These are phyloP conservation scores for Corchorus capsularis DNA, from an alignment of 345 rosid species.

Conservation along the genomic window DNA sequence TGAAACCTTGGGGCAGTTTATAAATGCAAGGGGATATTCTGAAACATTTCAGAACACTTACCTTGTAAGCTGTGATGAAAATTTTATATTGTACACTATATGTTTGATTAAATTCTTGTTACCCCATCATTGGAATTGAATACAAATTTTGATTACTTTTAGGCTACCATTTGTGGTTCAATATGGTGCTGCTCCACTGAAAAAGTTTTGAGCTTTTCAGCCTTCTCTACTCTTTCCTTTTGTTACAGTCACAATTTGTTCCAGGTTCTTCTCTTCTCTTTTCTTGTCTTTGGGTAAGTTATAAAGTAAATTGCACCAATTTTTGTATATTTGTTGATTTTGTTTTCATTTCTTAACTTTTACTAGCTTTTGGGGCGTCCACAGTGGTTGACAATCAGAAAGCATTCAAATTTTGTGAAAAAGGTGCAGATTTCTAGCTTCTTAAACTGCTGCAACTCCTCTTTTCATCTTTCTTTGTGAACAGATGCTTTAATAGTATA, in stretches of 20 bases:
- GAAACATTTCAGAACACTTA: constrained; percentile 75
- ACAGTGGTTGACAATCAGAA: constrained; percentile 79
- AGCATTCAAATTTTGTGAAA: constrained; percentile 69
- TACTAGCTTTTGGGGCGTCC: constrained; percentile 78
- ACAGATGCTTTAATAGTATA: constrained; percentile 7
- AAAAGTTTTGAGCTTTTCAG: constrained; percentile 73
- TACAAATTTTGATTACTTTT: background rate
- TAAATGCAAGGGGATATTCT: constrained; percentile 67
- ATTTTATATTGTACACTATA: too few relatives aligned
- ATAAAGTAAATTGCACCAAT: too few relatives aligned
- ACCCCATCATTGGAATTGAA: background rate
- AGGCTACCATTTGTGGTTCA: constrained; percentile 88
- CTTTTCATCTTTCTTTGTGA: background rate
- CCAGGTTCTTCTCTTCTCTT: constrained; percentile 47
- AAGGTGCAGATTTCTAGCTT: constrained; percentile 42
- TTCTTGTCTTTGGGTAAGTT: too few relatives aligned
- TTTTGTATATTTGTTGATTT: background rate
- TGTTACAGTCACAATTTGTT: constrained; percentile 76
- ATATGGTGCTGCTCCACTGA: constrained; percentile 81
- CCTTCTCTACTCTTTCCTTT: constrained; percentile 76
- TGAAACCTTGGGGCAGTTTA: constrained; percentile 75
- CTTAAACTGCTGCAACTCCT: background rate
- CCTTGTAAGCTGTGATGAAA: constrained; percentile 56
- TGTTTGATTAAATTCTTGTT: background rate
- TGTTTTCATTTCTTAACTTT: background rate